Evolutionary conservation across 257 asterid genomes (phyloP).

Genomic region (Jaltomata sinuosa): DNA sequence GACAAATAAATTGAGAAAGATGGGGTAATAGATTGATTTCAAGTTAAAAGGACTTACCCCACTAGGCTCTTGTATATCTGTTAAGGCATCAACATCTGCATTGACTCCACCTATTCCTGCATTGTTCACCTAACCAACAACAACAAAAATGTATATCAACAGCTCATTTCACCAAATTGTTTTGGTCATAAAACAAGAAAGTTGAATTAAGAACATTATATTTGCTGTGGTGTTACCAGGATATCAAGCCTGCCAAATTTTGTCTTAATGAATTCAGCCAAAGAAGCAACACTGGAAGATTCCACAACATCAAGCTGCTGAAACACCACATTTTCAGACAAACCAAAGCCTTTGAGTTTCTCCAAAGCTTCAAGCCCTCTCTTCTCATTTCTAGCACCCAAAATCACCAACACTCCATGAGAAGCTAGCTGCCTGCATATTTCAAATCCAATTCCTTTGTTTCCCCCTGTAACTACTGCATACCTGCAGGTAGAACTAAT

Average conservation of each 20-base stretch:
- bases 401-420: slow-evolving; percentile 32
- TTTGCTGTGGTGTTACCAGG: slow-evolving; percentile 8
- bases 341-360: slow-evolving; percentile 17
- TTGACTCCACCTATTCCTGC: slow-evolving; percentile 34
- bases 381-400: slow-evolving; percentile 44
- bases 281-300: slow-evolving; percentile 19
- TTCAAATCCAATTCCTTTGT: slow-evolving; percentile 52
- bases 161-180: neutral
- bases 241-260: slow-evolving; percentile 18
- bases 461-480: slow-evolving; percentile 55
- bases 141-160: too few species aligned
- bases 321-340: slow-evolving; percentile 19
- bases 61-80: neutral
- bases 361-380: slow-evolving; percentile 46
- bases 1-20: neutral
- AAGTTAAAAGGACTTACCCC: neutral
- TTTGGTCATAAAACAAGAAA: neutral
- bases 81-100: slow-evolving; percentile 7
- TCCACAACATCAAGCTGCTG: slow-evolving; percentile 52
- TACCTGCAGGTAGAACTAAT: slow-evolving; percentile 1
- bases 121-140: slow-evolving; percentile 34
- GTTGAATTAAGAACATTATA: neutral
- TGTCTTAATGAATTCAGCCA: slow-evolving; percentile 28
- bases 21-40: neutral
- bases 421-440: slow-evolving; percentile 46